phyloP scores from a whole-genome alignment of 2,329 filamentous ascomycete species.

The Metarhizium brunneum region DNA sequence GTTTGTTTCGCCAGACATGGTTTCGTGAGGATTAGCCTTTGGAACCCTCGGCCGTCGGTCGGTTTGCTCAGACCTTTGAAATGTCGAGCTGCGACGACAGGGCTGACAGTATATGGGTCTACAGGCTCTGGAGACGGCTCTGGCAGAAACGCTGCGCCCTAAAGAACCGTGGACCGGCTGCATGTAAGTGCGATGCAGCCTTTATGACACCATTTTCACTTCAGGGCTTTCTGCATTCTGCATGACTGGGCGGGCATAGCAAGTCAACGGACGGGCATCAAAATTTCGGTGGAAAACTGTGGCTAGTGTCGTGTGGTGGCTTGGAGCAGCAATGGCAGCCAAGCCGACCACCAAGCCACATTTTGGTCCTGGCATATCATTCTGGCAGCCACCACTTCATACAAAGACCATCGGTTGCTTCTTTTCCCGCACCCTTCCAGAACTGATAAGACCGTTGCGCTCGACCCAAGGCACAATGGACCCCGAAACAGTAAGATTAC shows the following conservation, averaged over 20 bases:
- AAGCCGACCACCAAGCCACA: neutral
- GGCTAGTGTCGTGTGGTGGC: neutral
- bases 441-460: neutral
- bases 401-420: neutral
- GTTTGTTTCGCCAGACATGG: constrained; percentile 24
- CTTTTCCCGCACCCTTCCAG: no score
- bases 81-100: constrained; percentile 7
- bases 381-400: neutral
- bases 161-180: constrained; percentile 14
- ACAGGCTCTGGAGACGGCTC: constrained; percentile 10
- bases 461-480: constrained; percentile 29
- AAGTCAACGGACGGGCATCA: neutral
- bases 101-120: neutral
- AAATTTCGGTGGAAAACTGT: constrained; percentile 1
- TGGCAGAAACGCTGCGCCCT: constrained; percentile 17
- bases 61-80: neutral
- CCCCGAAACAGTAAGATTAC: constrained; percentile 37
- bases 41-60: neutral
- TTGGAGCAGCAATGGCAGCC: neutral
- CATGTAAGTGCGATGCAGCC: constrained; percentile 15
- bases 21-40: constrained; percentile 5
- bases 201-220: constrained; percentile 1
- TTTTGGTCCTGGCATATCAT: neutral
- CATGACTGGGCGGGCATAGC: neutral
- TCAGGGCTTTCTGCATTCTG: neutral